Conservation (phyloP, 306 rosid species). For the Quillaja saponaria region DNA sequence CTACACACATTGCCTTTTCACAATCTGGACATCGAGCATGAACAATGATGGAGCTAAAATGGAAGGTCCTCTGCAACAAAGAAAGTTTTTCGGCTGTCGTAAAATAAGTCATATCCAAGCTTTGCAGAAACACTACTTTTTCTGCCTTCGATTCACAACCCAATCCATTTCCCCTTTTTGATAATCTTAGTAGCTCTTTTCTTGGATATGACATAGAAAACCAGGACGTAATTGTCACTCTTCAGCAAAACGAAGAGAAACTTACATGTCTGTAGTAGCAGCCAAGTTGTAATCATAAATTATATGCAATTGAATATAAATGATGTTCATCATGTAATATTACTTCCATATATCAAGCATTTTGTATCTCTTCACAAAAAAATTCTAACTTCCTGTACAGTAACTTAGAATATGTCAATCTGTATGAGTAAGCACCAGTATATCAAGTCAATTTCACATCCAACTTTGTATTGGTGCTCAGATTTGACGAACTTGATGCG, state of each 20-base stretch:
- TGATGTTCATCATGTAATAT: neutral
- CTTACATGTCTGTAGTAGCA: constrained; percentile 10
- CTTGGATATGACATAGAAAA: constrained; percentile 29
- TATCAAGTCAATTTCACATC: too few species aligned
- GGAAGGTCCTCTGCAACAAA: constrained; percentile 29
- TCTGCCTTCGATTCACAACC: constrained; percentile 3
- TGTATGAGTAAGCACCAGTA: too few species aligned
- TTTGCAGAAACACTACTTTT: constrained; percentile 20
- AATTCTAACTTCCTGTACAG: too few species aligned
- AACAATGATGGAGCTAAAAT: constrained; percentile 30
- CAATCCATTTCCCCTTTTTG: constrained; percentile 34
- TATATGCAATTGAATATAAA: neutral
- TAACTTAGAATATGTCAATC: too few species aligned
- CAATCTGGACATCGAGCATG: constrained; percentile 29
- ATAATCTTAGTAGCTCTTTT: constrained; percentile 21
- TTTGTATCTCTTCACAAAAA: too few species aligned
- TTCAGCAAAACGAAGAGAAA: constrained; percentile 22
- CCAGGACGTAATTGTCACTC: constrained; percentile 24
- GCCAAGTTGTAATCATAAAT: constrained; percentile 2
- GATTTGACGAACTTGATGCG: too few species aligned
- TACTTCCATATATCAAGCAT: too few species aligned
- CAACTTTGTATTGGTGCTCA: too few species aligned
- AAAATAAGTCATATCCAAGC: constrained; percentile 37
- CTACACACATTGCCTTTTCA: constrained; percentile 40
- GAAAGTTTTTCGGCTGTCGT: constrained; percentile 31